Conservation (phyloP, 1,284 basidiomycete genomes). For the Ceratobasidium sp. region DNA sequence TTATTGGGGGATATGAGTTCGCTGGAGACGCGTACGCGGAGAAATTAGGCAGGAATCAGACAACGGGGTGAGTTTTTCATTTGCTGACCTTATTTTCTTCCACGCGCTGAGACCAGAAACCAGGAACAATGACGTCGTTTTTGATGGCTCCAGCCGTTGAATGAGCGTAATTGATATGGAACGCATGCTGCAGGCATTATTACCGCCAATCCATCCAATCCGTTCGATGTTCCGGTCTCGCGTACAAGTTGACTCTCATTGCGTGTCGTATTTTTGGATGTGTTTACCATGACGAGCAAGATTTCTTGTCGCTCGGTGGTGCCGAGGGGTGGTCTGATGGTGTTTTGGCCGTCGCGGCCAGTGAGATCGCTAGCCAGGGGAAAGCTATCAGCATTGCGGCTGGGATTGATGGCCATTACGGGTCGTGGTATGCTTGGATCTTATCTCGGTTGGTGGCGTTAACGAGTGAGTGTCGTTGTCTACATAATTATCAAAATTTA, state of each 20-base stretch:
- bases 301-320: conserved; percentile 61
- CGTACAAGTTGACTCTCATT: conserved; percentile 30
- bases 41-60: not conserved
- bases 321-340: conserved; percentile 57
- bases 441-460: conserved; percentile 49
- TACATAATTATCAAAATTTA: too few relatives aligned
- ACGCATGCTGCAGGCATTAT: conserved; percentile 60
- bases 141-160: conserved; percentile 50
- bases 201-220: conserved; percentile 54
- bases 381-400: conserved; percentile 52
- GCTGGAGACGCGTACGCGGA: conserved; percentile 54
- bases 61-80: conserved; percentile 19
- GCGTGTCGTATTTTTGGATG: conserved; percentile 47
- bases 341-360: conserved; percentile 56
- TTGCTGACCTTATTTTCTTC: not conserved
- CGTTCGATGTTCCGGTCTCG: conserved; percentile 52
- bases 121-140: not conserved
- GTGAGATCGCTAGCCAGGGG: conserved; percentile 56
- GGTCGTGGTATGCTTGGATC: conserved; percentile 45
- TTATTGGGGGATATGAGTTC: conserved; percentile 61
- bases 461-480: conserved; percentile 33
- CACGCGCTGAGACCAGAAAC: too few relatives aligned
- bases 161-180: conserved; percentile 59
- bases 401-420: conserved; percentile 48
- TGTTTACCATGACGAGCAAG: conserved; percentile 56